Conservation (phyloP, 1,284 basidiomycete genomes). For the Ceratobasidium sp. region DNA sequence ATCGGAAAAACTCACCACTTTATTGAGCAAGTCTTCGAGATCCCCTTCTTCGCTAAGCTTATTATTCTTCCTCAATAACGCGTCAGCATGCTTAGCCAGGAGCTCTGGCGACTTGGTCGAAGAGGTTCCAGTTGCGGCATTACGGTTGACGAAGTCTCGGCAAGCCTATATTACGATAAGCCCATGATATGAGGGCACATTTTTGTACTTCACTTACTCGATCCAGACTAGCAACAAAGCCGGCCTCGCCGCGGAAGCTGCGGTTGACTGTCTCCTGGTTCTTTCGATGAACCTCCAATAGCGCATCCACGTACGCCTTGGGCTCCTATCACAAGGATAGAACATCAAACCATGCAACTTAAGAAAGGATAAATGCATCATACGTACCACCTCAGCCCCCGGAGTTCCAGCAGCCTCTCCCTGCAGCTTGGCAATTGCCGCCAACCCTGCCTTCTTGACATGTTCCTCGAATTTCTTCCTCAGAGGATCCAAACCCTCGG, state of each 20-base stretch:
- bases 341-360: conserved; percentile 45
- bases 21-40: conserved; percentile 87
- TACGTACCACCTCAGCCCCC: conserved; percentile 62
- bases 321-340: conserved; percentile 58
- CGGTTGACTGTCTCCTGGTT: conserved; percentile 90
- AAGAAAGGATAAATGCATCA: background rate
- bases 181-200: background rate
- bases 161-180: conserved; percentile 75
- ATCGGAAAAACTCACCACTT: conserved; percentile 69
- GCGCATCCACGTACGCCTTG: conserved; percentile 92
- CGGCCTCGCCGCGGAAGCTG: conserved; percentile 93
- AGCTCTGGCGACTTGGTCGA: conserved; percentile 94
- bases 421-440: conserved; percentile 83
- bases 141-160: conserved; percentile 94
- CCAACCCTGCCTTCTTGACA: conserved; percentile 88
- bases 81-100: conserved; percentile 93
- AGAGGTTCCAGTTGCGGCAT: conserved; percentile 84
- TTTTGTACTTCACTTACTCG: conserved; percentile 49
- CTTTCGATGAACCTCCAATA: conserved; percentile 91
- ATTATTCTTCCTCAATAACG: conserved; percentile 92
- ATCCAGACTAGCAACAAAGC: conserved; percentile 94
- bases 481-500: conserved; percentile 89
- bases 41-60: conserved; percentile 93
- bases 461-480: conserved; percentile 94
- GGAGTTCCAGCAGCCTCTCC: conserved; percentile 66